Base-by-base conservation (phyloP, 176 grass and related monocot species). In the Poa pratensis region DNA sequence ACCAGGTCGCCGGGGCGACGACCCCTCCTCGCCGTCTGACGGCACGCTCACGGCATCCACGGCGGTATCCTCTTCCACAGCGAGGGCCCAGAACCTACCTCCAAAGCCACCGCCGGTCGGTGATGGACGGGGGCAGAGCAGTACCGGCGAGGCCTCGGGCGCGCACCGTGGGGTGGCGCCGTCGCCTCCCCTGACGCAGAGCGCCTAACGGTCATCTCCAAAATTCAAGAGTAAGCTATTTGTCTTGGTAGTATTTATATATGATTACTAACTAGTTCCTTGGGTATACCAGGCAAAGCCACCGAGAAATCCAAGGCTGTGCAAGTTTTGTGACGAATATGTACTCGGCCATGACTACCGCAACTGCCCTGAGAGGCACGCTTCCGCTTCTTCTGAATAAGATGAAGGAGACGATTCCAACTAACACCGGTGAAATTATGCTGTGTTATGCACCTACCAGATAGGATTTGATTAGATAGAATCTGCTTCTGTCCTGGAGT, bases 241-340 rank as follows among this genome's bases (percentile, higher is more conserved):
- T 37, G 35, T 37, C 35, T 37, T 37, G 35, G 35, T 37, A 5
- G 35, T 37, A 30, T 7, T 13, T 24, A 1, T 60, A 59, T 60
- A 2, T 53, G 30, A 30, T 17, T 52, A 9, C 26, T 53, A 15
- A 34, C 48, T 75, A 75, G 73, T 27, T 46, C 28, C 72, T 54
- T 32, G 4, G 34, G 48, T 53, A 17, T 75, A 16, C 66, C 27
- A 75, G 73, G 49, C 49, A 64, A 65, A 64, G 7, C 54, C 84
- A 64, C 1, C 5, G 49, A 63, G 28, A 73, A 28, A 26, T 18
- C 0, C 0, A 74, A 80, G 57, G 68, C 3, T 40, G 9, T 86
- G 84, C 76, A 50, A 39, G 22, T 86, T 1, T 11, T 86, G 73
- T 67, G 20, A 57, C 1, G 3, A 11, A 28, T 6, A 14, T 32